phyloP scores from a whole-genome alignment of 1,284 basidiomycete genomes.

The Ganoderma leucocontextum region DNA sequence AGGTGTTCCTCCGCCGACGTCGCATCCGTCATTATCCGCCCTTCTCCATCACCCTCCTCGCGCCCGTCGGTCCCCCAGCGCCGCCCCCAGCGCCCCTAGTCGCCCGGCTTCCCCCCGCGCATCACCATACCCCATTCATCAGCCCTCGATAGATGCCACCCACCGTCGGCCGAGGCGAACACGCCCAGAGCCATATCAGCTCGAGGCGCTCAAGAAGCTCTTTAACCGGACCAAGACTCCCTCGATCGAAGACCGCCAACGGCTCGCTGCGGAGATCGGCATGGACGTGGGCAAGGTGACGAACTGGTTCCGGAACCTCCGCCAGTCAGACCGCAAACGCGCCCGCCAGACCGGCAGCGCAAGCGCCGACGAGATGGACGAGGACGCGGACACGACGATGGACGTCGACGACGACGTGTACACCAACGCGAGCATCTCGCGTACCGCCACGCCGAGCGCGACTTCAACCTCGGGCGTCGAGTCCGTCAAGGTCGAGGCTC shows the following conservation, averaged over 20 bases:
- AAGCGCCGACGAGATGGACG: conserved; percentile 40
- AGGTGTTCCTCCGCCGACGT: conserved; percentile 40
- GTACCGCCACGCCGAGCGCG: conserved; percentile 37
- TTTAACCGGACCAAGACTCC: conserved; percentile 76
- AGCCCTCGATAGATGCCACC: conserved; percentile 38
- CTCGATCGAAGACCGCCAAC: conserved; percentile 78
- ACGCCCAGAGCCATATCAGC: conserved; percentile 79
- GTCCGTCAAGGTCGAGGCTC: conserved; percentile 51
- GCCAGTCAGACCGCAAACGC: conserved; percentile 76
- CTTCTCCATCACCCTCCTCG: conserved; percentile 30
- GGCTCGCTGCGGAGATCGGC: conserved; percentile 74
- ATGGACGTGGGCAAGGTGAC: conserved; percentile 85
- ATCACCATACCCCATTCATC: conserved; percentile 43
- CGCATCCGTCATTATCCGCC: conserved; percentile 39
- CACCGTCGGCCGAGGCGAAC: conserved; percentile 58
- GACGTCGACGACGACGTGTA: conserved; percentile 39
- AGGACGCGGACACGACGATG: conserved; percentile 35
- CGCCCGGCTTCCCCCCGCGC: conserved; percentile 44
- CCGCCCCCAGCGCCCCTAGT: conserved; percentile 37
- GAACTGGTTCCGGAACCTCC: conserved; percentile 86
- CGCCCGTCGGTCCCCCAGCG: conserved; percentile 39
- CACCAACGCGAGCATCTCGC: conserved; percentile 38
- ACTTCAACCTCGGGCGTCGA: conserved; percentile 40
- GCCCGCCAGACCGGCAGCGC: conserved; percentile 37
- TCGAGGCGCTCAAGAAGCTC: conserved; percentile 74